Base-by-base conservation (phyloP, 2,329 filamentous ascomycete genomes). In the Whalleya microplaca region DNA sequence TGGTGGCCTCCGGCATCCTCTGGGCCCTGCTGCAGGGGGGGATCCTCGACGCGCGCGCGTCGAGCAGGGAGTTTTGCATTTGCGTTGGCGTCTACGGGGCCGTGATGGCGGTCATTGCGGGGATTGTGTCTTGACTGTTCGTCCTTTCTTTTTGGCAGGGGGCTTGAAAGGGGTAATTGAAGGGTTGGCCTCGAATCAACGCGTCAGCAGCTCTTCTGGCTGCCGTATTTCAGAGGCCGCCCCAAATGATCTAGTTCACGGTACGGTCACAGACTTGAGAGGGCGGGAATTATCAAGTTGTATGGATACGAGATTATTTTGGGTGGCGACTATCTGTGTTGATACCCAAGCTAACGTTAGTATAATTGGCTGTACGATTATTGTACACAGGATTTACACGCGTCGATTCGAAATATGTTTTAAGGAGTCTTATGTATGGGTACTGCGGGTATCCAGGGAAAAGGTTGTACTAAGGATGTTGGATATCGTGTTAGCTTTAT, bases 1-100 rank as follows among this genome's bases (percentile, higher is more conserved):
- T 87, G 0, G 79, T 84, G 0, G 80, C 77, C 0, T 71, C 77
- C 0, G 77, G 80, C 1, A 75, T 81, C 6, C 54, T 70, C 0
- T 67, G 65, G 53, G 69, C 69, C 0, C 69, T 71, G 45, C 49
- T 71, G 16, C 62, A 71, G 42, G 64, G 64, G 5, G 55, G 59
- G 1, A 62, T 67, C 2, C 55, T 69, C 12, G 58, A 52, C 19
- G 29, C 60, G 12, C 60, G 50, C 10, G 61, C 40, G 6, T 29
- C 6, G 51, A 58, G 2, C 45, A 56, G 27, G 59, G 64, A 67
- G 21, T 55, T 66, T 2, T 48, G 71, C 2, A 32, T 72, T 16
- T 73, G 67, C 37, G 65, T 66, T 2, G 71, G 68, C 0, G 59
- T 72, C 2, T 77, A 77, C 48, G 68, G 70, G 6, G 71, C 64